phyloP scores from a whole-genome alignment of 225 moss, liverwort and hornwort species.

The Marchantia polymorpha region DNA sequence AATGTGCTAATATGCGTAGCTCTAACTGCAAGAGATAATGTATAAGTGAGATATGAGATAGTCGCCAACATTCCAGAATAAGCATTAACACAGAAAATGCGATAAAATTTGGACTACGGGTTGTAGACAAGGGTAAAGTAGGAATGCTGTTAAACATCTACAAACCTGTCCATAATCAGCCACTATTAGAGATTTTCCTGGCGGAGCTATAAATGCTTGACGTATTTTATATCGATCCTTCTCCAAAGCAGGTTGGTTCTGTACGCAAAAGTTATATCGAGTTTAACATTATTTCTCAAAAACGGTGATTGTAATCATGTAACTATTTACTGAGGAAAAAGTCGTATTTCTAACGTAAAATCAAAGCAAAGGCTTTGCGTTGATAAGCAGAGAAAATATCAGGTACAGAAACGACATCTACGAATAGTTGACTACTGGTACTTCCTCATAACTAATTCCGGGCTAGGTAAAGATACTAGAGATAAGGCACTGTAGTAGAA shows the following conservation, averaged over 20 bases:
- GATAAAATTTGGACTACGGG: too few species aligned
- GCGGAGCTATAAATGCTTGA: conserved; percentile 89
- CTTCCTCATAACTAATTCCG: not conserved
- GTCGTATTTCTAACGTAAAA: not conserved
- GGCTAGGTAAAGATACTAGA: too few species aligned
- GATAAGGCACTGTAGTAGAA: too few species aligned
- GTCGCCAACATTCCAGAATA: too few species aligned
- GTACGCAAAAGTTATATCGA: conserved; percentile 22
- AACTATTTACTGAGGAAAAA: not conserved
- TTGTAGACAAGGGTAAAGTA: too few species aligned
- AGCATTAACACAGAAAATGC: too few species aligned
- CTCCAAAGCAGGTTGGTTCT: conserved; percentile 99
- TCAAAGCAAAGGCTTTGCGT: not conserved
- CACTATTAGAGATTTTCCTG: conserved; percentile 81
- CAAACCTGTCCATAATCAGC: conserved; percentile 97
- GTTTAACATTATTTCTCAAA: too few species aligned
- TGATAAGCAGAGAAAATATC: not conserved
- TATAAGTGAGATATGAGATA: not conserved
- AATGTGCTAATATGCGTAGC: conserved; percentile 87
- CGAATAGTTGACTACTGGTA: not conserved
- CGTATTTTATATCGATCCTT: conserved; percentile 97
- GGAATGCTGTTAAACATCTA: not conserved
- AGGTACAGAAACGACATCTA: not conserved
- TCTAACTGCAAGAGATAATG: conserved; percentile 58
- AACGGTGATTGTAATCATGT: not conserved